Percentiles rank a stretch among this genome's conserved stretches.
Conservation (phyloP, 2,329 filamentous ascomycete species). For the Stemphylium vesicarium region DNA sequence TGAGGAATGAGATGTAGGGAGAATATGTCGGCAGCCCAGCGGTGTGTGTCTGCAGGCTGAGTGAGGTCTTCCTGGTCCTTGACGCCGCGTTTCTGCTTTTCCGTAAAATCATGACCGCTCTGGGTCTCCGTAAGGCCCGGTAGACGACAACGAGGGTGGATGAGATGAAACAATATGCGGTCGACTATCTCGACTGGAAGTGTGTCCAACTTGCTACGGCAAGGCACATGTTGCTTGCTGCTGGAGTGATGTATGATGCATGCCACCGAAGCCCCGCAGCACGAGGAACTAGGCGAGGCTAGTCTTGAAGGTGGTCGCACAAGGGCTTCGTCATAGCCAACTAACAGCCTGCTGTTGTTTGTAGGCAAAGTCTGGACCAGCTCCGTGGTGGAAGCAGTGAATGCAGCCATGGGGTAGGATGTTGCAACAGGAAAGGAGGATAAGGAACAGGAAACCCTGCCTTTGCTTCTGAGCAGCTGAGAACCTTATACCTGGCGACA, state of each 20-base stretch:
- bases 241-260: background rate
- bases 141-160: conserved; percentile 36
- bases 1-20: conserved; percentile 29
- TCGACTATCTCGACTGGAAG: conserved; percentile 38
- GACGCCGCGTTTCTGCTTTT: conserved; percentile 20
- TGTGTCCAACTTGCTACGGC: conserved; percentile 26
- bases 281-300: background rate
- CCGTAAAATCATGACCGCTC: conserved; percentile 29
- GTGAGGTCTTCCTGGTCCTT: conserved; percentile 31
- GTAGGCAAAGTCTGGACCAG: conserved; percentile 4
- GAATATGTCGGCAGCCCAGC: conserved; percentile 40
- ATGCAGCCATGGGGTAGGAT: conserved; percentile 3
- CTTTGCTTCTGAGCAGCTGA: background rate
- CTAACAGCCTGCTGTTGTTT: background rate
- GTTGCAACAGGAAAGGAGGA: background rate
- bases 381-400: conserved; percentile 3
- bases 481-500: conserved; percentile 10
- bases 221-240: background rate
- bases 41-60: conserved; percentile 29
- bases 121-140: conserved; percentile 38
- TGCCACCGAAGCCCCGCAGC: background rate
- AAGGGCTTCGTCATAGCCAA: background rate
- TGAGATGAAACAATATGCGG: conserved; percentile 38
- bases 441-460: background rate
- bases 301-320: conserved; percentile 7